Evolutionary conservation across 306 rosid species (phyloP), one percentile per base, ranked within the genome.

Genomic region (Alnus glutinosa): DNA sequence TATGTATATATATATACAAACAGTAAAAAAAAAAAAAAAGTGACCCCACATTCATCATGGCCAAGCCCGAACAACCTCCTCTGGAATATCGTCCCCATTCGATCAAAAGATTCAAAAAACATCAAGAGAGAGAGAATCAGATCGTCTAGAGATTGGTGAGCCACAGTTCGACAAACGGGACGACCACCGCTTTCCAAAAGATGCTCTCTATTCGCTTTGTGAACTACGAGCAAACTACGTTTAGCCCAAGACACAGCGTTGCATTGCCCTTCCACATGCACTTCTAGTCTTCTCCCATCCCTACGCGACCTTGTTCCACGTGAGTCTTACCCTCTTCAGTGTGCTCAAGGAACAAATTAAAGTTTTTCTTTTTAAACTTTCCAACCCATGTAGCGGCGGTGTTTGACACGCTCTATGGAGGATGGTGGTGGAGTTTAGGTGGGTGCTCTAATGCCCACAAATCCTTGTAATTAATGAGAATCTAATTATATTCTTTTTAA

Each of bases 111-210:
- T 86, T 86, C 84, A 86, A 89, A 70, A 89, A 73, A 86, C 84
- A 86, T 68, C 64, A 70, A 66, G 49, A 75, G 82, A 63, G 66
- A 46, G 71, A 83, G 89, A 88, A 90, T 90, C 92, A 70, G 94
- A 88, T 90, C 92, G 89, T 86, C 85, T 90, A 55, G 94, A 90
- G 91, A 90, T 89, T 89, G 93, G 79, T 80, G 91, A 83, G 58
- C 14, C 81, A 77, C 83, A 83, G 80, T 81, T 86, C 82, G 90
- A 90, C 92, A 88, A 88, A 86, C 86, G 82, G 86, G 94, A 89
- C 89, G 90, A 88, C 93, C 92, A 88, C 93, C 90, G 89, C 96
- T 92, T 89, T 92, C 86, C 95, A 92, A 92, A 89, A 92, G 96
- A 92, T 88, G 89, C 92, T 77, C 97, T 87, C 76, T 72, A 77